phyloP scores from a whole-genome alignment of 305 asterid species.

The Coffea humblotiana region DNA sequence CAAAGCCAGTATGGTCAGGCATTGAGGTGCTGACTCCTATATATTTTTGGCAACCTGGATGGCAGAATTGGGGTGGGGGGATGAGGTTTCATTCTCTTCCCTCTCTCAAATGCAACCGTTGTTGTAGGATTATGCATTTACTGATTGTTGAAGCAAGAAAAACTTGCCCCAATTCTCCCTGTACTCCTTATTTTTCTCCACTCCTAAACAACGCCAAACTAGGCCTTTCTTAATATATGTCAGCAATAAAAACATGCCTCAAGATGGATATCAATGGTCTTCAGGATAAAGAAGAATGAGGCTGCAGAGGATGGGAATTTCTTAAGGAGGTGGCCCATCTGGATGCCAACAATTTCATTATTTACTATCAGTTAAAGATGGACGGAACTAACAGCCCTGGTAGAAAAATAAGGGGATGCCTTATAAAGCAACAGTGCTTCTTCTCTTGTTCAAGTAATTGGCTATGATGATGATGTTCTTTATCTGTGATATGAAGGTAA shows the following conservation, averaged over 20 bases:
- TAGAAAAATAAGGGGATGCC: neutral
- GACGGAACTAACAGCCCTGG: slow-evolving; percentile 2
- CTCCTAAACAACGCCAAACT: neutral
- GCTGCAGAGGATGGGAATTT: slow-evolving; percentile 21
- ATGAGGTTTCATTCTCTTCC: neutral
- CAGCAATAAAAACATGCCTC: neutral
- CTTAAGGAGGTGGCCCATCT: slow-evolving; percentile 37
- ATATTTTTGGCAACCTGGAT: neutral
- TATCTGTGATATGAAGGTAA: neutral
- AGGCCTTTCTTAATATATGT: neutral
- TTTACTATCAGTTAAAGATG: neutral
- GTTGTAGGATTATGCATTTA: neutral
- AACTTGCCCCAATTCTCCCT: neutral
- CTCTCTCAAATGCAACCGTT: neutral
- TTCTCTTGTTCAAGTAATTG: neutral
- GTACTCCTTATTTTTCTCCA: neutral
- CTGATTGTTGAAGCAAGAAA: neutral
- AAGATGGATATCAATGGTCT: neutral
- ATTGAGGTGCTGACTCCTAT: neutral
- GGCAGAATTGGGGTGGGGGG: neutral
- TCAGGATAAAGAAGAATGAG: neutral
- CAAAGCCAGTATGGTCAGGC: too few species aligned
- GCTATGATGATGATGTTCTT: neutral
- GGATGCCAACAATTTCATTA: slow-evolving; percentile 3
- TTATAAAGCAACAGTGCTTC: neutral